These are phyloP conservation scores for Mycosphaerelloides madeirae DNA, from an alignment of 2,329 filamentous ascomycete species.

Conservation along the genomic window DNA sequence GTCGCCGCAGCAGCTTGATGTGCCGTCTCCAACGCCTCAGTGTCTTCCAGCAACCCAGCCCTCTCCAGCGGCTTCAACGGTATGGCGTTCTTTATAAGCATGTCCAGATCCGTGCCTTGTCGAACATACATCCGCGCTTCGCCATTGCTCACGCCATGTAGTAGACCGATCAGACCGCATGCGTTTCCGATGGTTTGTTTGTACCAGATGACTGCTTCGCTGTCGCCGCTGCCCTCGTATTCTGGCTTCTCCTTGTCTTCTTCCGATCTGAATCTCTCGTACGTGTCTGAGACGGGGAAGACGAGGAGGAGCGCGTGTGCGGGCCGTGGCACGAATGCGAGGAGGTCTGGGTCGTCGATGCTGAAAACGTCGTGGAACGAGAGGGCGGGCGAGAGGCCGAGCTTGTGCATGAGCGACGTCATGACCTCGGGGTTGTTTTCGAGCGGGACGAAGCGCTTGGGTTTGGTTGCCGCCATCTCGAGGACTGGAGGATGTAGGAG, in stretches of 20 bases:
- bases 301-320: conserved; percentile 85
- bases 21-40: conserved; percentile 67
- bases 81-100: conserved; percentile 64
- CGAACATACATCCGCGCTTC: conserved; percentile 59
- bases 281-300: conserved; percentile 75
- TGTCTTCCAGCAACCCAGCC: conserved; percentile 71
- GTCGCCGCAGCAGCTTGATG: conserved; percentile 71
- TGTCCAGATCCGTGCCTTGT: conserved; percentile 55
- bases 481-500: too few species aligned
- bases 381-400: conserved; percentile 74
- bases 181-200: conserved; percentile 91
- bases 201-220: conserved; percentile 85
- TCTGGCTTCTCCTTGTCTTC: conserved; percentile 64
- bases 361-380: conserved; percentile 88
- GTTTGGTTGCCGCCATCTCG: conserved; percentile 1
- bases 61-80: conserved; percentile 63
- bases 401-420: conserved; percentile 72
- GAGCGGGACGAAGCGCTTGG: conserved; percentile 25
- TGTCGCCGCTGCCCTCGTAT: conserved; percentile 63
- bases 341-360: conserved; percentile 76
- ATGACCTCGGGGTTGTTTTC: conserved; percentile 85
- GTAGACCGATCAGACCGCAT: conserved; percentile 81
- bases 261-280: conserved; percentile 68
- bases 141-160: conserved; percentile 80
- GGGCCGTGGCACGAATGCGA: conserved; percentile 82